phyloP scores from a whole-genome alignment of 139 green algal genomes.

The Nannochloris sp. region DNA sequence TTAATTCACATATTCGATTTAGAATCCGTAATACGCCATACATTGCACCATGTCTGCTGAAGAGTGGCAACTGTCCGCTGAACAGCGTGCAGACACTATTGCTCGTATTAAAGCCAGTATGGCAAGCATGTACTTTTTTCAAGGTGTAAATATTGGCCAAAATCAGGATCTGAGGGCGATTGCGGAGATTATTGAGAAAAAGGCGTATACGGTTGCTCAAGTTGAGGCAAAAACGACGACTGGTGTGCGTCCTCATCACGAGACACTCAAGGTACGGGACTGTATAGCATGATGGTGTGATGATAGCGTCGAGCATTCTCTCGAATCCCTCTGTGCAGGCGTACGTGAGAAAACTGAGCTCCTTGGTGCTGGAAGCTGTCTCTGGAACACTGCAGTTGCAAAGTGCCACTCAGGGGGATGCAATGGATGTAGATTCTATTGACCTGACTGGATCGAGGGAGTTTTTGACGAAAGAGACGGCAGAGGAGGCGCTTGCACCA shows the following conservation, averaged over 20 bases:
- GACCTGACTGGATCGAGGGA: conserved; percentile 77
- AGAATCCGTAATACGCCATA: no score
- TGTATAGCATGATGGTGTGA: background rate
- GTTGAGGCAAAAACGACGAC: conserved; percentile 72
- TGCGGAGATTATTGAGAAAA: conserved; percentile 48
- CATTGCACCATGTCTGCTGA: conserved; percentile 2
- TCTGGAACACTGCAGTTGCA: conserved; percentile 9
- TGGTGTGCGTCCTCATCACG: conserved; percentile 37
- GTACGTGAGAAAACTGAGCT: conserved; percentile 52
- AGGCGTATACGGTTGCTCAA: conserved; percentile 69
- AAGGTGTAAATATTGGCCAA: conserved; percentile 27
- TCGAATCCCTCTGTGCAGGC: conserved; percentile 4
- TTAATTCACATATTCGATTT: background rate
- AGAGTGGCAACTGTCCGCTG: conserved; percentile 46
- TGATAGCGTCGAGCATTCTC: background rate
- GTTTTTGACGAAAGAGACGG: conserved; percentile 66
- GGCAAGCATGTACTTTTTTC: conserved; percentile 48
- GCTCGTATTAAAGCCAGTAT: conserved; percentile 48
- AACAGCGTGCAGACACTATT: conserved; percentile 50
- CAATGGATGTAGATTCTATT: conserved; percentile 19
- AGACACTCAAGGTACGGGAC: conserved; percentile 24
- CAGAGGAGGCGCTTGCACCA: conserved; percentile 52
- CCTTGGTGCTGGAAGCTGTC: conserved; percentile 55
- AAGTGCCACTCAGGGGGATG: background rate
- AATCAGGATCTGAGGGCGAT: conserved; percentile 33